These are phyloP conservation scores for Selaginella tamariscina DNA, from an alignment of 75 land plant species.

Conservation along the genomic window DNA sequence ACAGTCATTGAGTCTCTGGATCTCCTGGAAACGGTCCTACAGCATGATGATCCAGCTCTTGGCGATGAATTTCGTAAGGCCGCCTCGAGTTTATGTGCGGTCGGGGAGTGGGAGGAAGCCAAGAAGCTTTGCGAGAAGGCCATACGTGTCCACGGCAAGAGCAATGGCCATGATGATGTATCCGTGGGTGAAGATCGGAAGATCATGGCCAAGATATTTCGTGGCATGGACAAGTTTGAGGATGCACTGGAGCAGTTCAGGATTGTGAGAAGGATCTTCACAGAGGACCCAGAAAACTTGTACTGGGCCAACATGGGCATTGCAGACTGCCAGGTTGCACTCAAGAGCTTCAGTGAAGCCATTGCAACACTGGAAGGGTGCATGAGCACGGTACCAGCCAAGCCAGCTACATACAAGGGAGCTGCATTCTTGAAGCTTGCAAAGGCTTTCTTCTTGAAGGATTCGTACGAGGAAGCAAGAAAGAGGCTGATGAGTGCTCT, in stretches of 20 bases:
- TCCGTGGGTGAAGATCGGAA: background rate
- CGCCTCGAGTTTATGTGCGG: background rate
- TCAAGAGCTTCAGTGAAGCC: background rate
- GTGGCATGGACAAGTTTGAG: background rate
- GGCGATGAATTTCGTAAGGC: background rate
- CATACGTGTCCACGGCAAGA: background rate
- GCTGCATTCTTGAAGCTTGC: background rate
- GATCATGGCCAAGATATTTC: background rate
- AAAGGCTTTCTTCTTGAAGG: background rate
- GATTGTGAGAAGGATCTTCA: background rate
- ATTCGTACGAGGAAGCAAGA: background rate
- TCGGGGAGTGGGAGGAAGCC: background rate
- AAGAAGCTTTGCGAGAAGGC: background rate
- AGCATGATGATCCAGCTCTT: background rate
- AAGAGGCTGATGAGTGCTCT: background rate
- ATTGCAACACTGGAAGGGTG: background rate
- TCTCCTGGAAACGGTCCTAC: background rate
- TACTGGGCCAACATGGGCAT: slow-evolving; percentile 1
- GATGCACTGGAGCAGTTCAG: background rate
- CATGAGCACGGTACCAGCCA: background rate
- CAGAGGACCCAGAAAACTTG: background rate
- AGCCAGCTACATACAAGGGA: background rate
- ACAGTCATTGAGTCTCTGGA: background rate
- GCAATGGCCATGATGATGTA: background rate
- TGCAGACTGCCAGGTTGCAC: background rate